Evolutionary conservation across 345 rosid species (phyloP).

Genomic region (Fremontodendron californicum): DNA sequence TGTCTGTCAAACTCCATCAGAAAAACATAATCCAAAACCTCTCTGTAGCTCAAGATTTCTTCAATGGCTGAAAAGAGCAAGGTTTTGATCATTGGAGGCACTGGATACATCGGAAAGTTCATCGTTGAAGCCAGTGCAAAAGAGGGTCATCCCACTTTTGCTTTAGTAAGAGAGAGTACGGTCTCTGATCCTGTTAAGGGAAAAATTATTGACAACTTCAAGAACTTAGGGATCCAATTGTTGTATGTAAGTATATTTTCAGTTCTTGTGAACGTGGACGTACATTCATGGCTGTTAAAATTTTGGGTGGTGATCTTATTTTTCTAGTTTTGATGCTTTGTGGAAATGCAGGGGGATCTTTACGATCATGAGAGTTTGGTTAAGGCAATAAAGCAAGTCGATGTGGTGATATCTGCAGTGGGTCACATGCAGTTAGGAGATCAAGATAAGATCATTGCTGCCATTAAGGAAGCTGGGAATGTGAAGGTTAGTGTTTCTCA

Average conservation of each 20-base stretch:
- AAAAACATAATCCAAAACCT: background rate
- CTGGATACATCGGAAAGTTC: slow-evolving; percentile 75
- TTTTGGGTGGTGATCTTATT: background rate
- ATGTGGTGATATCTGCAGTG: slow-evolving; percentile 74
- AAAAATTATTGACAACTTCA: slow-evolving; percentile 45
- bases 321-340: background rate
- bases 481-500: slow-evolving; percentile 46
- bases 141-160: slow-evolving; percentile 59
- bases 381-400: slow-evolving; percentile 63
- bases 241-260: slow-evolving; percentile 35
- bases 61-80: slow-evolving; percentile 63
- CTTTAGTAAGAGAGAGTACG: slow-evolving; percentile 50
- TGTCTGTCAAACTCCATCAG: background rate
- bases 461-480: slow-evolving; percentile 87
- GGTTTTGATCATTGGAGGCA: slow-evolving; percentile 69
- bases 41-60: background rate
- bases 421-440: slow-evolving; percentile 48
- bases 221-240: slow-evolving; percentile 53
- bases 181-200: slow-evolving; percentile 54
- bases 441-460: slow-evolving; percentile 72
- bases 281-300: background rate
- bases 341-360: slow-evolving; percentile 46
- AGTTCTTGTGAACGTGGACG: background rate
- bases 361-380: slow-evolving; percentile 66
- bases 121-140: slow-evolving; percentile 54